These are phyloP conservation scores for Rhodotorula sp. DNA, from an alignment of 1,284 basidiomycete genomes.

Conservation along the genomic window DNA sequence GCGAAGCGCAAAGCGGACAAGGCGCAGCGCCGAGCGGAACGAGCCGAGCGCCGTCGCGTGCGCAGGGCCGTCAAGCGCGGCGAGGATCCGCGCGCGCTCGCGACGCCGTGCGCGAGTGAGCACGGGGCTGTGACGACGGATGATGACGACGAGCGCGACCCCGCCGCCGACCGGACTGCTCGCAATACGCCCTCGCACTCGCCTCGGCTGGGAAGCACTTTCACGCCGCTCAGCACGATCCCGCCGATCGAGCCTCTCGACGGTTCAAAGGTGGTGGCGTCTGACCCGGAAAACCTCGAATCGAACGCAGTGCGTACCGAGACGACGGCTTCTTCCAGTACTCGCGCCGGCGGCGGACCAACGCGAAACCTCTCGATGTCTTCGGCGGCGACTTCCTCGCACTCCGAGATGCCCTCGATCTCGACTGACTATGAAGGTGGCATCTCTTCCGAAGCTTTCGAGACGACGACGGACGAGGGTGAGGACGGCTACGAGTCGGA, in stretches of 20 bases:
- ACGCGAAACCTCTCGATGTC: slow-evolving; percentile 15
- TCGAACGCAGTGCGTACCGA: neutral
- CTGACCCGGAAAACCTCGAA: neutral
- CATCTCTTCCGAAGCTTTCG: slow-evolving; percentile 17
- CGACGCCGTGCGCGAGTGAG: neutral
- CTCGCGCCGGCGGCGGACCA: neutral
- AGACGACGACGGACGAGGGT: slow-evolving; percentile 33
- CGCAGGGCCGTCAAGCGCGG: neutral
- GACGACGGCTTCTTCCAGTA: neutral
- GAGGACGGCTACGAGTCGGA: slow-evolving; percentile 10
- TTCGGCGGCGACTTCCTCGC: slow-evolving; percentile 19
- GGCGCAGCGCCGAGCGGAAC: slow-evolving; percentile 12
- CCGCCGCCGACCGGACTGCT: slow-evolving; percentile 20
- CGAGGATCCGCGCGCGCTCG: neutral
- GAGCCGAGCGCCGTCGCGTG: slow-evolving; percentile 4
- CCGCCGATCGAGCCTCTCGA: slow-evolving; percentile 13
- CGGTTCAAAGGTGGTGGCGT: neutral
- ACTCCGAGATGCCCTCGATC: neutral
- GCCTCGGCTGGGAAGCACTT: neutral
- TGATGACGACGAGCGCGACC: slow-evolving; percentile 1
- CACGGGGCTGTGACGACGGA: neutral
- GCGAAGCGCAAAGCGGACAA: slow-evolving; percentile 41
- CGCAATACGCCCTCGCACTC: slow-evolving; percentile 25
- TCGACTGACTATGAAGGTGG: slow-evolving; percentile 26
- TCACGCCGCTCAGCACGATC: neutral